Percentiles rank a stretch among this genome's conserved stretches.
These are phyloP conservation scores for Fusarium burgessii DNA, from an alignment of 2,329 filamentous ascomycete species.

Conservation along the genomic window DNA sequence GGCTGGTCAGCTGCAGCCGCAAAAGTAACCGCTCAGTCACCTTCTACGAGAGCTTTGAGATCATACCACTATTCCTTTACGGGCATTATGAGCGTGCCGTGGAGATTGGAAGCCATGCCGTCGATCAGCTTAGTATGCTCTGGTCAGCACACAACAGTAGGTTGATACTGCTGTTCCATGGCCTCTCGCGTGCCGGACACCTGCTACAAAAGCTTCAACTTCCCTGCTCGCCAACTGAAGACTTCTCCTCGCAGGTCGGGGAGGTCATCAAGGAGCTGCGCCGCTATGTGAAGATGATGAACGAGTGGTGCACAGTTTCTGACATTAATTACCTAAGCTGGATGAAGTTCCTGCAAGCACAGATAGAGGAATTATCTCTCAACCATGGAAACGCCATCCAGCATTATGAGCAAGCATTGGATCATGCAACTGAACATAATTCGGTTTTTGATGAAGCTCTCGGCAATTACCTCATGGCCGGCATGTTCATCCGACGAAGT, in stretches of 20 bases:
- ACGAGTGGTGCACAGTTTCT: constrained; percentile 72
- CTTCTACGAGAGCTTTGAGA: constrained; percentile 76
- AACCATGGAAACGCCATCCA: constrained; percentile 70
- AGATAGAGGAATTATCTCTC: constrained; percentile 71
- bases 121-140: constrained; percentile 61
- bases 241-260: constrained; percentile 57
- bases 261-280: constrained; percentile 66
- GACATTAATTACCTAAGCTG: constrained; percentile 79
- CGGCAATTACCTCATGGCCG: constrained; percentile 79
- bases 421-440: constrained; percentile 76
- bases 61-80: constrained; percentile 72
- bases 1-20: constrained; percentile 62
- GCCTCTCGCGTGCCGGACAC: constrained; percentile 66
- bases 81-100: constrained; percentile 71
- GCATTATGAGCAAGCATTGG: constrained; percentile 77
- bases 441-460: constrained; percentile 79
- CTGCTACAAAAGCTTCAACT: constrained; percentile 64
- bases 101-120: constrained; percentile 65
- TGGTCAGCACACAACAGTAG: constrained; percentile 72
- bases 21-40: constrained; percentile 74
- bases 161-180: constrained; percentile 70
- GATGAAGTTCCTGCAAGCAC: constrained; percentile 75
- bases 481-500: constrained; percentile 73
- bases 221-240: constrained; percentile 57
- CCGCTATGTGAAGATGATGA: constrained; percentile 69